Conservation (phyloP, 805 yeast species). For the Diddensiella caesifluorescens region DNA sequence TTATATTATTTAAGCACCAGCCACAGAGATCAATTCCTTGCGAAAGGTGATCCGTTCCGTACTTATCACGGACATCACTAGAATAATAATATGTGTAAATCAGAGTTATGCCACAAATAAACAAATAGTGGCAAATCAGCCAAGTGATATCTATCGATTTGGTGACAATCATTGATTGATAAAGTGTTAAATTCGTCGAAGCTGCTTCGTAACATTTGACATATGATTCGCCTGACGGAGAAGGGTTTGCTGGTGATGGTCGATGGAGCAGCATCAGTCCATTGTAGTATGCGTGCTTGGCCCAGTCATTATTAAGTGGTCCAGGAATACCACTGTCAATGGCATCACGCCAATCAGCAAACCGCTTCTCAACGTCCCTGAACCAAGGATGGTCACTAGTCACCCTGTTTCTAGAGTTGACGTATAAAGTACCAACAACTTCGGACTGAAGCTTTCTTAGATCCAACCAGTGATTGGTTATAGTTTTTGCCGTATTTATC, state of each 20-base stretch:
- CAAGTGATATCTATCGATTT: conserved; percentile 12
- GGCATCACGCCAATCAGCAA: conserved; percentile 9
- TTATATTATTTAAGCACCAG: conserved; percentile 8
- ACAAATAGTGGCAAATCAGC: conserved; percentile 13
- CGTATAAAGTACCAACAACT: conserved; percentile 10
- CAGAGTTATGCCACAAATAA: conserved; percentile 13
- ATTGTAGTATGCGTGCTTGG: conserved; percentile 10
- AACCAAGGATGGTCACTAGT: conserved; percentile 12
- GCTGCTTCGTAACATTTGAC: conserved; percentile 13
- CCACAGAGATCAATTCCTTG: conserved; percentile 9
- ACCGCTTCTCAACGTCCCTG: conserved; percentile 7
- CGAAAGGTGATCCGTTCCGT: conserved; percentile 5
- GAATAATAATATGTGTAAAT: conserved; percentile 12
- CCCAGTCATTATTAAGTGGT: conserved; percentile 11
- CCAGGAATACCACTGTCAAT: conserved; percentile 6
- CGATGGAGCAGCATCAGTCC: conserved; percentile 11
- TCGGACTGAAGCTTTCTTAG: conserved; percentile 12
- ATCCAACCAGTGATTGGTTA: conserved; percentile 15
- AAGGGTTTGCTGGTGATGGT: conserved; percentile 15
- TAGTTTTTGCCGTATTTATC: conserved; percentile 6
- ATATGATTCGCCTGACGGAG: conserved; percentile 9
- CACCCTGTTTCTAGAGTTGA: conserved; percentile 5
- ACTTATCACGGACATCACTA: conserved; percentile 10
- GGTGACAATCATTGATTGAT: conserved; percentile 6
- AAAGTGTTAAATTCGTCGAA: conserved; percentile 7